Percentiles rank a stretch among this genome's conserved stretches.
These are phyloP conservation scores for Ogataea haglerorum DNA, from an alignment of 805 yeast genomes.

Conservation along the genomic window DNA sequence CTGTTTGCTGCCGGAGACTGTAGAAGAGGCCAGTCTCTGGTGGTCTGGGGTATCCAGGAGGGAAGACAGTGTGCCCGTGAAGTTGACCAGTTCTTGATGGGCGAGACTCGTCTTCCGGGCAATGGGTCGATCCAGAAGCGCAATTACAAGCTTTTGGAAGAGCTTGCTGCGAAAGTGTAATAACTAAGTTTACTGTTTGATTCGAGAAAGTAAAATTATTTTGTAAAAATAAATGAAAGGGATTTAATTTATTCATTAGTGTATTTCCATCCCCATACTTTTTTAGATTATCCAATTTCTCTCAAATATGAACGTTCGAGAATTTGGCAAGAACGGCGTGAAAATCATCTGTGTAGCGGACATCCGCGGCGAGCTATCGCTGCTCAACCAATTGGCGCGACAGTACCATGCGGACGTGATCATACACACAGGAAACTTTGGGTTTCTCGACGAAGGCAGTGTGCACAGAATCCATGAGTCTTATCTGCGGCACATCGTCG, in stretches of 20 bases:
- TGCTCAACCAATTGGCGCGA: slow-evolving; percentile 47
- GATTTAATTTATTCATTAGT: background rate
- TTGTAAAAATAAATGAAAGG: background rate
- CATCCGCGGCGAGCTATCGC: slow-evolving; percentile 49
- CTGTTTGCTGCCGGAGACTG: slow-evolving; percentile 97
- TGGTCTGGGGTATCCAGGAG: slow-evolving; percentile 99
- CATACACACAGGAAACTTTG: slow-evolving; percentile 76
- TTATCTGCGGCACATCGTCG: slow-evolving; percentile 62
- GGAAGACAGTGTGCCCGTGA: slow-evolving; percentile 98
- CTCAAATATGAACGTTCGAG: slow-evolving; percentile 6
- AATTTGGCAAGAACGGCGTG: slow-evolving; percentile 22
- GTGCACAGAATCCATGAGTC: slow-evolving; percentile 52
- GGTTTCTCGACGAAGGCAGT: slow-evolving; percentile 63
- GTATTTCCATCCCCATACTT: background rate
- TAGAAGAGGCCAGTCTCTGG: slow-evolving; percentile 96
- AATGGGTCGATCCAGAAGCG: slow-evolving; percentile 90
- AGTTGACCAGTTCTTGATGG: slow-evolving; percentile 78
- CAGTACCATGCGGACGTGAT: slow-evolving; percentile 48
- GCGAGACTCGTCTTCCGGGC: slow-evolving; percentile 82
- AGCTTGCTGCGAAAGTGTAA: slow-evolving; percentile 61
- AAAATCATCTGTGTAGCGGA: slow-evolving; percentile 45
- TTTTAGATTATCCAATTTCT: background rate
- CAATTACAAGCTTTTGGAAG: slow-evolving; percentile 71
- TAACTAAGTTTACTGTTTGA: slow-evolving; percentile 1
- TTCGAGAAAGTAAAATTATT: background rate